Percentiles rank a stretch among this genome's conserved stretches.
phyloP scores from a whole-genome alignment of 176 grass and related monocot species.

The Poa annua region DNA sequence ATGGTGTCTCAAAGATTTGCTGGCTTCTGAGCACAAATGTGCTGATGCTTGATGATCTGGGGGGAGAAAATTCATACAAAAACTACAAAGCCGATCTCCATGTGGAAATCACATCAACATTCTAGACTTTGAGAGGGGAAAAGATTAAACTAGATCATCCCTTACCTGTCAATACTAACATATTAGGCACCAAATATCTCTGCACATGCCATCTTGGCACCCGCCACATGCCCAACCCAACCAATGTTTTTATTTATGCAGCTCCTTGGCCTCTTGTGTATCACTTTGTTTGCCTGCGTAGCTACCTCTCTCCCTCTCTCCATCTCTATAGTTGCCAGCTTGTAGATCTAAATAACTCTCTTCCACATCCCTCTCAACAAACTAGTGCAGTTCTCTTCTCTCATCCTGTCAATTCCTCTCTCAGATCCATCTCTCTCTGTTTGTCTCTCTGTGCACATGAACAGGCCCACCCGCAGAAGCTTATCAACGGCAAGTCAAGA shows the following conservation, averaged over 20 bases:
- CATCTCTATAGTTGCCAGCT: conserved; percentile 34
- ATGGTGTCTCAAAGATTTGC: neutral
- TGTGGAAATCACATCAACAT: neutral
- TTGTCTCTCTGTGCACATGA: conserved; percentile 42
- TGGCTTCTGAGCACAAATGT: no score
- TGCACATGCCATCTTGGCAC: conserved; percentile 49
- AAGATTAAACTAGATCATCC: conserved; percentile 3
- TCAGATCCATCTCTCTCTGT: conserved; percentile 35
- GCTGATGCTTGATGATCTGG: neutral
- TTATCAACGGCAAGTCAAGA: conserved; percentile 35
- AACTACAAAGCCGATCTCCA: neutral
- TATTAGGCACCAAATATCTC: conserved; percentile 45
- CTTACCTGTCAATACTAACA: conserved; percentile 49
- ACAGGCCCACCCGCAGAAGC: conserved; percentile 53
- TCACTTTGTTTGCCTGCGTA: conserved; percentile 41
- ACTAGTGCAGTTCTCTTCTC: neutral
- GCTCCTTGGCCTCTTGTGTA: conserved; percentile 50
- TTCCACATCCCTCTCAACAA: neutral
- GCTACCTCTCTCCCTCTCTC: conserved; percentile 15
- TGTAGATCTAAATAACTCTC: conserved; percentile 48
- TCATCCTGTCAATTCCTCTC: neutral
- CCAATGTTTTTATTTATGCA: conserved; percentile 52
- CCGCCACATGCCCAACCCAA: conserved; percentile 50
- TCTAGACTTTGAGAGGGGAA: neutral
- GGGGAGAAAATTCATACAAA: neutral